phyloP scores from a whole-genome alignment of 371 early-diverging fungal species.

The Haplosporangium sp. region DNA sequence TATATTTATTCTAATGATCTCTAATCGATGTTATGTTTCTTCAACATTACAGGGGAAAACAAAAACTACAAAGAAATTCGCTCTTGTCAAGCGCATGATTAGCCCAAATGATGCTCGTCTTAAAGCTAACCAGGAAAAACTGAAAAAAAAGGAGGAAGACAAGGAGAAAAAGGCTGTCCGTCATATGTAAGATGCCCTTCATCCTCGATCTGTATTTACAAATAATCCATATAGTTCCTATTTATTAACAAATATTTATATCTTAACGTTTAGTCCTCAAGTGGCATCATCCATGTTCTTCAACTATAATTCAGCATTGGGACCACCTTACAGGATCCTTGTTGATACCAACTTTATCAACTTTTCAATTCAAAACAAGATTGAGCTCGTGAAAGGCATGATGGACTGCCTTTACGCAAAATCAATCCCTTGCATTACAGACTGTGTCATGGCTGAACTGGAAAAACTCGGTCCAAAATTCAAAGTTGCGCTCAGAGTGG shows the following conservation, averaged over 20 bases:
- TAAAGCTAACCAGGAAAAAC: conserved; percentile 85
- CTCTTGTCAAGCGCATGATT: conserved; percentile 91
- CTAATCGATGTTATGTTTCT: background rate
- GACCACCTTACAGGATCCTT: conserved; percentile 98
- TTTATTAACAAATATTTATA: too few species aligned
- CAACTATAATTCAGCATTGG: conserved; percentile 95
- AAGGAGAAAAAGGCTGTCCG: conserved; percentile 77
- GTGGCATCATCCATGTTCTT: conserved; percentile 97
- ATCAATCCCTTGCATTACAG: conserved; percentile 98
- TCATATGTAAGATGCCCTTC: conserved; percentile 75
- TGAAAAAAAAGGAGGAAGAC: conserved; percentile 77
- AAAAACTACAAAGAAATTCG: conserved; percentile 93
- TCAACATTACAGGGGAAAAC: conserved; percentile 82
- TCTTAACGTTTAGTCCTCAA: conserved; percentile 71
- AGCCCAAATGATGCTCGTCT: conserved; percentile 86
- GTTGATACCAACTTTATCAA: conserved; percentile 99
- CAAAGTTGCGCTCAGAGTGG: conserved; percentile 94
- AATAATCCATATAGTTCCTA: too few species aligned
- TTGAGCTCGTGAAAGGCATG: conserved; percentile 97
- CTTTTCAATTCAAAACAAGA: conserved; percentile 98
- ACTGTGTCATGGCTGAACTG: conserved; percentile 99
- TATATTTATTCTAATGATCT: background rate
- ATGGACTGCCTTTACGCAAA: conserved; percentile 99
- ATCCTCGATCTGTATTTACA: too few species aligned
- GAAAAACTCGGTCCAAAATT: conserved; percentile 99